phyloP scores from a whole-genome alignment of 139 green algal species.

The Parachlorella kessleri region DNA sequence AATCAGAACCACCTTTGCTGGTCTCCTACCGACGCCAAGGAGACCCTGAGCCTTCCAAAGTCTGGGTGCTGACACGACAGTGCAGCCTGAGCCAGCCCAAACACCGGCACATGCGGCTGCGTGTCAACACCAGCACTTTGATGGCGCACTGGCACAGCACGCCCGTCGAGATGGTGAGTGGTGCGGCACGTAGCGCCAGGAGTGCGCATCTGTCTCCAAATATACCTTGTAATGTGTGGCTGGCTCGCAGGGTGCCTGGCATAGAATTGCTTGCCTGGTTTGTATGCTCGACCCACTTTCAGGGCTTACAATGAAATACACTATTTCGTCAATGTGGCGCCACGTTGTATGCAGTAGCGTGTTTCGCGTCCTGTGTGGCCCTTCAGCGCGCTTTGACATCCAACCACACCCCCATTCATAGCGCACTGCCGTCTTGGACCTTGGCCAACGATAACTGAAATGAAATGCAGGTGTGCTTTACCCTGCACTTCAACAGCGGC shows the following conservation, averaged over 20 bases:
- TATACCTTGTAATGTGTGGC: too few species aligned
- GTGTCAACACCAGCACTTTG: background rate
- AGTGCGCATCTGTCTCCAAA: too few species aligned
- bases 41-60: constrained; percentile 17
- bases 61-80: constrained; percentile 9
- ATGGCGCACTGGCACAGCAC: background rate
- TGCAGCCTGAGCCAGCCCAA: background rate
- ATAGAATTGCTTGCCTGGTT: too few species aligned
- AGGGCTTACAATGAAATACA: too few species aligned
- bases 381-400: too few species aligned
- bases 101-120: background rate
- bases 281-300: too few species aligned
- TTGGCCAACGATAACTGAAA: too few species aligned
- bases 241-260: too few species aligned
- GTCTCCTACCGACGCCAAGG: background rate
- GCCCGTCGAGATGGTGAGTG: background rate
- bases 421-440: background rate
- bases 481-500: constrained; percentile 11
- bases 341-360: too few species aligned
- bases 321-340: too few species aligned
- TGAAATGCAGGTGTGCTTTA: constrained; percentile 14
- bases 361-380: too few species aligned
- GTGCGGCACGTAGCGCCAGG: background rate
- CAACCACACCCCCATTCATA: background rate
- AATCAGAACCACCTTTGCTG: constrained; percentile 14